A percentile compares a stretch with the other conserved stretches of the same genome.
Conservation (phyloP, 305 asterid species). For the Euphrasia arctica region DNA sequence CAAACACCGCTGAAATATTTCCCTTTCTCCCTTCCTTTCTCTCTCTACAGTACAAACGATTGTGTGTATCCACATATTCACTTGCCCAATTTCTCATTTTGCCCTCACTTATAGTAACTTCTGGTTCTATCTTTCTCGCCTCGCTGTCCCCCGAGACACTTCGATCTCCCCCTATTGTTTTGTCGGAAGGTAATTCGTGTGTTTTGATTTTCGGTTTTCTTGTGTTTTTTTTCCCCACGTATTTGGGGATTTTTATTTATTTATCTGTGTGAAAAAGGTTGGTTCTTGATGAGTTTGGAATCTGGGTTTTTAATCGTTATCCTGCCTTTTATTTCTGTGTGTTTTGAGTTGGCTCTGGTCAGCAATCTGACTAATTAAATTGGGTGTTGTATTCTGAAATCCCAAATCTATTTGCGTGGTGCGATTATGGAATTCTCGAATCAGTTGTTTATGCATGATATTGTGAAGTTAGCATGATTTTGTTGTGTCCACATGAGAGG, state of each 20-base stretch:
- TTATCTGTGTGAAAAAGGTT: slow-evolving; percentile 14
- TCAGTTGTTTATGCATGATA: slow-evolving; percentile 4
- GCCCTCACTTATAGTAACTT: slow-evolving; percentile 24
- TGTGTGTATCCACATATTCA: slow-evolving; percentile 24
- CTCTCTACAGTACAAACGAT: slow-evolving; percentile 29
- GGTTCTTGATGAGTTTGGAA: slow-evolving; percentile 27
- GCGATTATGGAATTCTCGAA: slow-evolving; percentile 15
- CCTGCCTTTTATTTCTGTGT: background rate
- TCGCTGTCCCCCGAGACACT: slow-evolving; percentile 8
- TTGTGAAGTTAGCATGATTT: slow-evolving; percentile 3
- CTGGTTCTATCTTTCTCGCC: background rate
- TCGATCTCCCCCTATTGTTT: slow-evolving; percentile 4
- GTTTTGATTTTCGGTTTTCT: slow-evolving; percentile 19
- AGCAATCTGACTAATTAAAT: background rate
- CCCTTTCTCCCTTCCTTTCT: slow-evolving; percentile 16
- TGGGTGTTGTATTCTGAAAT: background rate
- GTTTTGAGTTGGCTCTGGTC: slow-evolving; percentile 13
- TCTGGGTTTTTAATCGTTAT: slow-evolving; percentile 17
- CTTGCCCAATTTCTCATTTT: slow-evolving; percentile 34
- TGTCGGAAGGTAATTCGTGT: slow-evolving; percentile 28
- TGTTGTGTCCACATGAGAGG: background rate
- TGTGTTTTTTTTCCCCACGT: background rate
- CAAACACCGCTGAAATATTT: slow-evolving; percentile 23
- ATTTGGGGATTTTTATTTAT: slow-evolving; percentile 18
- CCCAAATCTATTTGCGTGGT: slow-evolving; percentile 14